phyloP scores from a whole-genome alignment of 495 filamentous ascomycete genomes.

The Penicillium herquei region DNA sequence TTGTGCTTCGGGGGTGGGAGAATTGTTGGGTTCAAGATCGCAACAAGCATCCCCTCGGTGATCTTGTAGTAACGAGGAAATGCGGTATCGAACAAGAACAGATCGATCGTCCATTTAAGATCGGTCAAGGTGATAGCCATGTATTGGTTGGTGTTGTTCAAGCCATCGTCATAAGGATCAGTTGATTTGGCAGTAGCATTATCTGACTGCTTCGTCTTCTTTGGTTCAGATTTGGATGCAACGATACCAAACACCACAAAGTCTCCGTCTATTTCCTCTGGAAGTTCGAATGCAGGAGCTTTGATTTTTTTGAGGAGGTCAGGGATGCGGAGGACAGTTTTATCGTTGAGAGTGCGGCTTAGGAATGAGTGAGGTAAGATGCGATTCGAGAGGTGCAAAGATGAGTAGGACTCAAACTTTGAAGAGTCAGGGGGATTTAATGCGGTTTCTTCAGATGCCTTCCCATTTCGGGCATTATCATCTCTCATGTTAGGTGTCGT shows the following conservation, averaged over 20 bases:
- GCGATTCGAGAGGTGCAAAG: slow-evolving; percentile 79
- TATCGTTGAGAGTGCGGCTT: slow-evolving; percentile 69
- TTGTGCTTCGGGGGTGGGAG: slow-evolving; percentile 77
- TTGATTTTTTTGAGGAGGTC: slow-evolving; percentile 79
- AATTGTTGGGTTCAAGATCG: slow-evolving; percentile 89
- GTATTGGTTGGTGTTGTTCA: slow-evolving; percentile 69
- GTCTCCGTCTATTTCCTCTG: slow-evolving; percentile 83
- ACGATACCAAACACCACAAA: slow-evolving; percentile 85
- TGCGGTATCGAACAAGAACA: slow-evolving; percentile 87
- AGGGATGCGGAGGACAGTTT: slow-evolving; percentile 75
- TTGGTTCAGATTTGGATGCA: slow-evolving; percentile 80
- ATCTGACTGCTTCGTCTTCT: slow-evolving; percentile 56
- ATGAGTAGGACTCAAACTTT: slow-evolving; percentile 81
- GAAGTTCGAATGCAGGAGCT: slow-evolving; percentile 78
- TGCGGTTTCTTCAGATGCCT: not conserved
- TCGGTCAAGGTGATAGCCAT: slow-evolving; percentile 90
- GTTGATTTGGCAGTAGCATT: slow-evolving; percentile 41
- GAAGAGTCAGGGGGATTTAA: slow-evolving; percentile 36
- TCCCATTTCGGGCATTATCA: slow-evolving; percentile 12
- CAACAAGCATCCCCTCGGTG: slow-evolving; percentile 79
- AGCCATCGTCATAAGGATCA: slow-evolving; percentile 53
- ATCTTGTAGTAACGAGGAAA: slow-evolving; percentile 92
- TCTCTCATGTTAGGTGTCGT: slow-evolving; percentile 48
- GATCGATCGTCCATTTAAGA: slow-evolving; percentile 84
- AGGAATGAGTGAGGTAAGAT: slow-evolving; percentile 80